A percentile compares a stretch with the other conserved stretches of the same genome.
phyloP scores from a whole-genome alignment of 192 early-diverging fungal species.

The Coemansia sp. region DNA sequence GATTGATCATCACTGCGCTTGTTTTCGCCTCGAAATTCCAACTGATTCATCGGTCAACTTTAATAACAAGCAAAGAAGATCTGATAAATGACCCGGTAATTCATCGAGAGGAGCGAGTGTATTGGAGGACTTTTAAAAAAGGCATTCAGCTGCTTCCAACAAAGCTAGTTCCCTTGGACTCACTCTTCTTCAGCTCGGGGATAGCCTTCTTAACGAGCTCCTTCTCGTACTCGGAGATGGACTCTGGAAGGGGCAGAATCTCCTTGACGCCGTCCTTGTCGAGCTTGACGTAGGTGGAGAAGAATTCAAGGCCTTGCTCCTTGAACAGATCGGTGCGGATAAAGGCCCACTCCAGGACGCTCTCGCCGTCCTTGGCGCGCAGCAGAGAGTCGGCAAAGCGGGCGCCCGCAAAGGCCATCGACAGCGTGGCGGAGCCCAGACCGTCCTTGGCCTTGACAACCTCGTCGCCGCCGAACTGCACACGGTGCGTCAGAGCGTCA shows the following conservation, averaged over 20 bases:
- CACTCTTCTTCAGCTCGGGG: conserved; percentile 92
- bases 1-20: too few species aligned
- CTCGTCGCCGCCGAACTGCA: conserved; percentile 99
- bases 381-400: conserved; percentile 91
- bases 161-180: conserved; percentile 77
- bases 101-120: neutral
- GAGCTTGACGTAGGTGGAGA: conserved; percentile 78
- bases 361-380: conserved; percentile 74
- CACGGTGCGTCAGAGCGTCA: conserved; percentile 90
- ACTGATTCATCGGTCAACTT: neutral
- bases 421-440: conserved; percentile 84
- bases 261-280: conserved; percentile 85
- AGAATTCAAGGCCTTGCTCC: conserved; percentile 68
- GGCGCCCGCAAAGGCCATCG: conserved; percentile 88
- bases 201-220: conserved; percentile 78
- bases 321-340: conserved; percentile 71
- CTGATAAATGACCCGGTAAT: neutral
- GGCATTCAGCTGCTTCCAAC: conserved; percentile 38
- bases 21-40: too few species aligned
- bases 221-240: conserved; percentile 82
- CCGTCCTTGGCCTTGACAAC: conserved; percentile 99
- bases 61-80: neutral
- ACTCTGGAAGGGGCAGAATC: conserved; percentile 76
- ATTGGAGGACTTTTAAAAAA: neutral
- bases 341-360: conserved; percentile 87